These are phyloP conservation scores for Blastobotrys niveus DNA, from an alignment of 1,139 yeast genomes.

Conservation along the genomic window DNA sequence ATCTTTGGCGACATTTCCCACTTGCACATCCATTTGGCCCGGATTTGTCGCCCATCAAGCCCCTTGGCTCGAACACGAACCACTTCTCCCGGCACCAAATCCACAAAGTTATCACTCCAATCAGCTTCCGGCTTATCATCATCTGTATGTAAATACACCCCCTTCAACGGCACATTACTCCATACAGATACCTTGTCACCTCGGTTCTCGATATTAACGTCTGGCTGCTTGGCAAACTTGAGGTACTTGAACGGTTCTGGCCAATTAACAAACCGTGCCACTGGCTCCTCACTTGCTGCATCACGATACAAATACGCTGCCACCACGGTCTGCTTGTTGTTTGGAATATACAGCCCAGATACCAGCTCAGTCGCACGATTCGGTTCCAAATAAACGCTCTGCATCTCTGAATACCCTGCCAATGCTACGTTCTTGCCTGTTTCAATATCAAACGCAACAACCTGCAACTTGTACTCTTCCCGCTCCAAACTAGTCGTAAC, in stretches of 20 bases:
- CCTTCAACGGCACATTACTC: slow-evolving; percentile 19
- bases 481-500: slow-evolving; percentile 30
- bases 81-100: slow-evolving; percentile 20
- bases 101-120: slow-evolving; percentile 23
- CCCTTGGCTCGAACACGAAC: slow-evolving; percentile 15
- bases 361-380: slow-evolving; percentile 35
- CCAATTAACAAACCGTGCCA: slow-evolving; percentile 20
- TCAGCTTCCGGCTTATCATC: slow-evolving; percentile 18
- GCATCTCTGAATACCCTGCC: background rate
- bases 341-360: slow-evolving; percentile 12
- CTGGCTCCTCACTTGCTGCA: slow-evolving; percentile 2
- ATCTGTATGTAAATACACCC: slow-evolving; percentile 18
- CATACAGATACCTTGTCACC: slow-evolving; percentile 11
- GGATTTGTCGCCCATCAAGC: slow-evolving; percentile 16
- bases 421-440: slow-evolving; percentile 28
- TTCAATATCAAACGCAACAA: slow-evolving; percentile 33
- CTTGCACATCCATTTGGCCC: slow-evolving; percentile 19
- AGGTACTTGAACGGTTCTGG: slow-evolving; percentile 24
- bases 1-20: slow-evolving; percentile 19
- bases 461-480: slow-evolving; percentile 26
- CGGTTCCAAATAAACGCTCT: slow-evolving; percentile 25
- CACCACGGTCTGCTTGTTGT: slow-evolving; percentile 13
- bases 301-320: slow-evolving; percentile 15
- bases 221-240: slow-evolving; percentile 13
- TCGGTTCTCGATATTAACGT: slow-evolving; percentile 7